Evolutionary conservation across 352 stramenopile species (phyloP).

Genomic region (Poterioochromonas sp.): DNA sequence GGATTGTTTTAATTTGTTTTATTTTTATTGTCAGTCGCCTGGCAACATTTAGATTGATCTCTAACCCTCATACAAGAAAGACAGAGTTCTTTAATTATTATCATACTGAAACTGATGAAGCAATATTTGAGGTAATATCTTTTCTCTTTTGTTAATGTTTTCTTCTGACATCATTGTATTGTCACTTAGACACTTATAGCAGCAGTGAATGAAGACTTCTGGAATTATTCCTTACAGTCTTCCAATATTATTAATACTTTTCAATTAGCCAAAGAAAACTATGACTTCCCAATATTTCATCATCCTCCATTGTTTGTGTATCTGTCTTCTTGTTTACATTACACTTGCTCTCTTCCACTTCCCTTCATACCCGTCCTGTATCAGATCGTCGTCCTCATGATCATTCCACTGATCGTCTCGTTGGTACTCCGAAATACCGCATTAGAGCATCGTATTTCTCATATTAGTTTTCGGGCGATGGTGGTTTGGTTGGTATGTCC

Average conservation of each 20-base stretch:
- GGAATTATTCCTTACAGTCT: not conserved
- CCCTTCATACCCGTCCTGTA: not conserved
- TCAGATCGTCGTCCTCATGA: not conserved
- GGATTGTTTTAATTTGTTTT: not conserved
- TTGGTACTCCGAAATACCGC: not conserved
- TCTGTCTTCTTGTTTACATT: not conserved
- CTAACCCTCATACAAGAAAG: not conserved
- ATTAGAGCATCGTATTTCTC: not conserved
- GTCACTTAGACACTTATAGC: not conserved
- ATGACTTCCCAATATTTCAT: not conserved
- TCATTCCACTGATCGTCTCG: not conserved
- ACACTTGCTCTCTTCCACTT: not conserved
- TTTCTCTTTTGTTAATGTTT: not conserved
- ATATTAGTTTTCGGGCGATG: not conserved
- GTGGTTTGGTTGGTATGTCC: not conserved
- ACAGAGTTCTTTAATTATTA: not conserved
- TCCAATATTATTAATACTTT: not conserved
- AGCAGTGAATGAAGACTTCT: not conserved
- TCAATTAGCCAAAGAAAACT: not conserved
- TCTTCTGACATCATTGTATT: not conserved
- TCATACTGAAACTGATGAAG: conserved; percentile 1
- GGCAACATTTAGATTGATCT: not conserved
- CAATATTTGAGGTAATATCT: not conserved
- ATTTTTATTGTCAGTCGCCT: not conserved
- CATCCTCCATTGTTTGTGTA: conserved; percentile 14